Percentiles rank a stretch among this genome's conserved stretches.
Conservation (phyloP, 2,329 filamentous ascomycete species). For the Onygenales sp. region DNA sequence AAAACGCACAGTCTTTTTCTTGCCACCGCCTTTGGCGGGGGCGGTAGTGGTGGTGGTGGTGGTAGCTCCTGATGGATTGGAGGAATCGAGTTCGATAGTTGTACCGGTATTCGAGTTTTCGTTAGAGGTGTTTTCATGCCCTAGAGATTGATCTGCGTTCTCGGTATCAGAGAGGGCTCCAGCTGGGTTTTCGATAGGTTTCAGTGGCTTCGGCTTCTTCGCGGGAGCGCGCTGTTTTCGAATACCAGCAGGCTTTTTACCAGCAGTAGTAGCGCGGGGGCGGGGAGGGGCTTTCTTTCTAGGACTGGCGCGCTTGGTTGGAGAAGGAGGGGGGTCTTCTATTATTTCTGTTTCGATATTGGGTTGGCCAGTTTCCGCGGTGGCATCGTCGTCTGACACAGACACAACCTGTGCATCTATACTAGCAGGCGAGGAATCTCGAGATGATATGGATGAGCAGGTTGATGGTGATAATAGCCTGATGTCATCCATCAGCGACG, state of each 20-base stretch:
- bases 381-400: not conserved
- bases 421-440: not conserved
- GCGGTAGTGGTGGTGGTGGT: too few relatives aligned
- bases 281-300: not conserved
- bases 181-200: too few relatives aligned
- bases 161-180: too few relatives aligned
- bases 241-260: not conserved
- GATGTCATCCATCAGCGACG: slow-evolving; percentile 6
- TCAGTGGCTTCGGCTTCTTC: not conserved
- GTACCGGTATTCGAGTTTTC: too few relatives aligned
- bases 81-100: too few relatives aligned
- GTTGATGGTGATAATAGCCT: slow-evolving; percentile 4
- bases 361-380: not conserved
- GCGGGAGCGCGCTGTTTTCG: not conserved
- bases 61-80: too few relatives aligned
- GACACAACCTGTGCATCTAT: not conserved
- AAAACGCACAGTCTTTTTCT: slow-evolving; percentile 8
- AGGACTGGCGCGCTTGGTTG: not conserved
- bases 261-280: not conserved
- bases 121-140: too few relatives aligned
- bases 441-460: not conserved
- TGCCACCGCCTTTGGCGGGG: not conserved
- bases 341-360: not conserved
- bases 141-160: too few relatives aligned
- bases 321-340: not conserved